Evolutionary conservation across 768 basidiomycete species (phyloP).

Genomic region (Pleurotus tuoliensis): DNA sequence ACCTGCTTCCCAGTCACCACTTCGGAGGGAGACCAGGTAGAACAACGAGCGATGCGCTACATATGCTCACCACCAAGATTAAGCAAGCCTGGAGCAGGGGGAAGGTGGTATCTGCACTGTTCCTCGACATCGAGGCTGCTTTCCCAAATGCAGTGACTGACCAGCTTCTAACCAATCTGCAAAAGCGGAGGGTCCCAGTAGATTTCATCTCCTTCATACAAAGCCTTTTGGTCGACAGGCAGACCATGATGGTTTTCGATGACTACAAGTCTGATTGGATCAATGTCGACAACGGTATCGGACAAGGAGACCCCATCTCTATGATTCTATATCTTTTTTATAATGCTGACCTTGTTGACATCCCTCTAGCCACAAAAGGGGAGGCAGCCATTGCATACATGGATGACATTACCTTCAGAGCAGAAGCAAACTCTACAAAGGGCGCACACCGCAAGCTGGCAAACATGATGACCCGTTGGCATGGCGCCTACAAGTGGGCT

Average conservation of each 20-base stretch:
- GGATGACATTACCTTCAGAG: slow-evolving; percentile 13
- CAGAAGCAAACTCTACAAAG: slow-evolving; percentile 5
- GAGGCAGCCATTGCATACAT: slow-evolving; percentile 11
- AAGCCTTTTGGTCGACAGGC: slow-evolving; percentile 10
- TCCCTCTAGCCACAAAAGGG: not conserved
- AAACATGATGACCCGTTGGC: slow-evolving; percentile 11
- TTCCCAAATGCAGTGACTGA: slow-evolving; percentile 14
- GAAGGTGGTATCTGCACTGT: no score
- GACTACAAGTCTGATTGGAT: slow-evolving; percentile 9
- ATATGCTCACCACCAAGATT: slow-evolving; percentile 17
- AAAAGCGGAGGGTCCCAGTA: slow-evolving; percentile 20
- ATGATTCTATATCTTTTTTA: slow-evolving; percentile 18
- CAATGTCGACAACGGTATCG: not conserved
- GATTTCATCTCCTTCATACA: slow-evolving; percentile 15
- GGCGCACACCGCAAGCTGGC: slow-evolving; percentile 1
- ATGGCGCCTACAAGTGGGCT: slow-evolving; percentile 15
- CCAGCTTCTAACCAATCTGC: slow-evolving; percentile 27
- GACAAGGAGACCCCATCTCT: slow-evolving; percentile 7
- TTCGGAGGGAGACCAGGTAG: slow-evolving; percentile 37
- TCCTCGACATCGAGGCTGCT: no score
- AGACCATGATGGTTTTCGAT: slow-evolving; percentile 16
- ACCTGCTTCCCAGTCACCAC: slow-evolving; percentile 29
- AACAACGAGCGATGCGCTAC: slow-evolving; percentile 30
- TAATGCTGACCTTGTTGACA: slow-evolving; percentile 17
- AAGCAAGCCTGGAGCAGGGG: no score